A percentile compares a stretch with the other conserved stretches of the same genome.
Evolutionary conservation across 2,329 filamentous ascomycete genomes (phyloP).

Genomic region (Pestalotiopsis sp.): DNA sequence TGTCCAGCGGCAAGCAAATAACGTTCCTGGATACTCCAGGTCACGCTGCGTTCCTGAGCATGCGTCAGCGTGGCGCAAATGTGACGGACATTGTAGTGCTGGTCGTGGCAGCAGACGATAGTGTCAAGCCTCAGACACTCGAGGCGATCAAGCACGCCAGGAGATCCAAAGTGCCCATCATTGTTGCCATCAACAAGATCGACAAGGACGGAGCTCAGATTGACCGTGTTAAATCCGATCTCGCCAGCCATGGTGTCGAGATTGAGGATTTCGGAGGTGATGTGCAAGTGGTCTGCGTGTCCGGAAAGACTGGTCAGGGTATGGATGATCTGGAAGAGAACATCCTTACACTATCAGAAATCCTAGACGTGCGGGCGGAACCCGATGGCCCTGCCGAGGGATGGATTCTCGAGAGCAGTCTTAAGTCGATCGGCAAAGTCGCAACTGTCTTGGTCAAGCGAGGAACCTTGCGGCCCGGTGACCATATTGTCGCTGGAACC

Average conservation of each 20-base stretch:
- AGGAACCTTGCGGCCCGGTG: constrained; percentile 79
- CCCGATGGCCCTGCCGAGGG: constrained; percentile 78
- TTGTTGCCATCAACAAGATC: constrained; percentile 97
- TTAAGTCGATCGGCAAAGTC: constrained; percentile 80
- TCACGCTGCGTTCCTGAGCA: constrained; percentile 91
- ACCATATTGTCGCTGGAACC: constrained; percentile 83
- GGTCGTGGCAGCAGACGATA: constrained; percentile 95
- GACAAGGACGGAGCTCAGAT: constrained; percentile 84
- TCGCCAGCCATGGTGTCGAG: constrained; percentile 80
- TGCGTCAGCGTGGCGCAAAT: constrained; percentile 93
- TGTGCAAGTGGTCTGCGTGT: constrained; percentile 87
- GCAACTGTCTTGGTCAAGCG: constrained; percentile 88
- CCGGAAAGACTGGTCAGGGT: constrained; percentile 89
- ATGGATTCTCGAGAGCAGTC: constrained; percentile 89
- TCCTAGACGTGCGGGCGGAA: constrained; percentile 88
- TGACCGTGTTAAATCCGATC: constrained; percentile 84
- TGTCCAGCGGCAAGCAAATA: constrained; percentile 85
- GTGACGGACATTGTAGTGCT: constrained; percentile 97
- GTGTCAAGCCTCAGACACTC: constrained; percentile 94
- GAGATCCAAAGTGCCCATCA: constrained; percentile 85
- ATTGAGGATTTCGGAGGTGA: constrained; percentile 96
- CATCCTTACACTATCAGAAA: constrained; percentile 81
- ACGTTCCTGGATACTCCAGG: constrained; percentile 97
- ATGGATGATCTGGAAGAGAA: constrained; percentile 93
- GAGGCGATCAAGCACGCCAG: constrained; percentile 95